Evolutionary conservation across 2,329 filamentous ascomycete genomes (phyloP), one percentile per base, ranked within the genome.

Genomic region (Teratosphaeriaceae sp.): DNA sequence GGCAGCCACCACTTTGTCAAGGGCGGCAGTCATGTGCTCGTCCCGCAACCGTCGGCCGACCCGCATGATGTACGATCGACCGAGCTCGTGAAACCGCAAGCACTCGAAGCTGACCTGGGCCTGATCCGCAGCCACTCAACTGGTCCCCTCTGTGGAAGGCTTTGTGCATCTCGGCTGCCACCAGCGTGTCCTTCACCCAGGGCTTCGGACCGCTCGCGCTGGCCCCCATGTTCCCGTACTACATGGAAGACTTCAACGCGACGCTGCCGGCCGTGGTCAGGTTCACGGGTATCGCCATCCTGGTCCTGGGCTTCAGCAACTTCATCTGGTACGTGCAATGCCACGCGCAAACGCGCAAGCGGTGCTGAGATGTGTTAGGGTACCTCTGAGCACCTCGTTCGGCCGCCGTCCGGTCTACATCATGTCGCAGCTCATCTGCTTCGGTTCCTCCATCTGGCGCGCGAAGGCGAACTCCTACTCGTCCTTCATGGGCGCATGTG

Each of bases 1-100:
- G 78, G 76, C 16, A 65, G 66, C 1, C 76, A 80, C 60, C 79
- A 82, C 59, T 83, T 83, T 53, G 76, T 82, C 54, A 82, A 81
- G 53, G 66, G 68, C 18, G 58, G 60, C 16, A 58, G 61, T 18
- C 64, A 68, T 24, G 71, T 73, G 13, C 60, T 76, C n/a, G 70
- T 75, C 8, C 73, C 72, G 20, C 73, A 75, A 48, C 73, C 73
- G 4, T 71, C 68, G 1, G 59, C 64, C 24, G 62, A 71, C 43
- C 65, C 64, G 7, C 59, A 70, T 52, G 70, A 74, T 57, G 42
- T 44, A 44, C n/a, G n/a, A n/a, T n/a, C n/a, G n/a, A n/a, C n/a
- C n/a, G n/a, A n/a, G n/a, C n/a, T n/a, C n/a, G n/a, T n/a, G n/a
- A n/a, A n/a, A n/a, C n/a, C n/a, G n/a, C n/a, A n/a, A n/a, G n/a